Evolutionary conservation across 2,329 filamentous ascomycete genomes (phyloP), one percentile per base, ranked within the genome.

Genomic region (Botryotinia calthae): DNA sequence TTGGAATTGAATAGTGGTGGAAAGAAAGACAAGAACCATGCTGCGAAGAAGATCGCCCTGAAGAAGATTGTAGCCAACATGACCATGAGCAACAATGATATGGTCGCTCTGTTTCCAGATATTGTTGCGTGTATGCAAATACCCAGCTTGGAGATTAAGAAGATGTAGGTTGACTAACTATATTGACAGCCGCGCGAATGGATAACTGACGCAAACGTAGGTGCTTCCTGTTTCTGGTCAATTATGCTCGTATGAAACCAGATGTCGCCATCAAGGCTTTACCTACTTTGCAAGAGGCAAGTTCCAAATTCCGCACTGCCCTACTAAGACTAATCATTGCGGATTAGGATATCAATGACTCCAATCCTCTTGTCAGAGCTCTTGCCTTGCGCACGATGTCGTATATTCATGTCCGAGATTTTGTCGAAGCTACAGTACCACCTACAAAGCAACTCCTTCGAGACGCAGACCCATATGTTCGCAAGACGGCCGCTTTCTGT

Each of bases 31-130:
- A 98, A 98, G 88, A 97, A 97, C 84, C 92, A 94, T 84, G 88
- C 91, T 62, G 90, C 90, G 77, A 99, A 98, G 87, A 98, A 98
- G 88, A 97, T 98, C 81, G 95, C 96, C 18, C 87, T 99, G 76
- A 99, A 99, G 88, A 98, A 98, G 87, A 98, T 99, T 78, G 96
- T 99, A 79, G 96, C 96, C 82, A 99, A 99, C 82, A 99, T 99
- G 96, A 99, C 96, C 76, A 99, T 99, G 96, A 98, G 95, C 88
- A 99, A 99, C 85, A 99, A 98, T 81, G 96, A 99, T 83, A 99
- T 99, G 96, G 92, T 98, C 72, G 94, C 94, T 56, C 86, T 99
- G 70, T 99, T 99, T 79, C 94, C 95, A 28, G 96, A 99, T 81
- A 92, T 99, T 74, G 93, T 99, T 78, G 90, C 87, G 75, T 98